Evolutionary conservation across 2,329 filamentous ascomycete genomes (phyloP).

Genomic region (Endocalyx cinctus): DNA sequence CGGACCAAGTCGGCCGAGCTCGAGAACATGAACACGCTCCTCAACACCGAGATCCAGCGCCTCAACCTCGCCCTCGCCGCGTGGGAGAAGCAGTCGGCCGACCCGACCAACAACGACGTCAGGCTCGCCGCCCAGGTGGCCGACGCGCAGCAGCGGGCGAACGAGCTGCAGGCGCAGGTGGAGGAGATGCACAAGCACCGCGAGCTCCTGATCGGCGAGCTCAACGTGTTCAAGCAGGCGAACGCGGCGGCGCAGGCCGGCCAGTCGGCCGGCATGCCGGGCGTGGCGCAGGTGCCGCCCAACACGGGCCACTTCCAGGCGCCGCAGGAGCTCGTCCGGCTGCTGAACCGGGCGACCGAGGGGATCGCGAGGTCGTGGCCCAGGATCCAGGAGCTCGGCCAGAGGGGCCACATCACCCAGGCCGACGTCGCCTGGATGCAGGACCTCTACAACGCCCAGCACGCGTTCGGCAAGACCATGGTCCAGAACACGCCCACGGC

Average conservation of each 20-base stretch:
- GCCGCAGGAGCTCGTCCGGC: too few relatives aligned
- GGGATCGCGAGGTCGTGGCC: neutral
- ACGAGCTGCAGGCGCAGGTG: neutral
- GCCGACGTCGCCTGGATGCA: neutral
- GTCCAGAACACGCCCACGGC: too few relatives aligned
- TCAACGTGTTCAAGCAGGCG: neutral
- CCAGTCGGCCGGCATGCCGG: neutral
- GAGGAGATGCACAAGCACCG: neutral
- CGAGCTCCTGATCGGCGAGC: too few relatives aligned
- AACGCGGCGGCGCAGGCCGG: neutral
- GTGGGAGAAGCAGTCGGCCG: neutral
- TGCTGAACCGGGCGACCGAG: too few relatives aligned
- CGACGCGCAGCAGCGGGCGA: neutral
- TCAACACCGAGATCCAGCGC: neutral
- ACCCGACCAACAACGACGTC: neutral
- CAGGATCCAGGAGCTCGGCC: neutral
- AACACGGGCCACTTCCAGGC: neutral
- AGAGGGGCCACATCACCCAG: neutral
- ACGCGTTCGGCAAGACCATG: neutral
- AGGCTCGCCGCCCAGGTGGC: neutral
- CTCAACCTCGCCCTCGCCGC: neutral
- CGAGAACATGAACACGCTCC: neutral
- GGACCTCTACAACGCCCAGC: neutral
- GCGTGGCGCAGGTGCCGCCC: neutral
- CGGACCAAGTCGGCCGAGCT: conserved; percentile 1